Percentiles rank a stretch among this genome's conserved stretches.
These are phyloP conservation scores for Hypoxylon subgilvum DNA, from an alignment of 495 filamentous ascomycete species.

Conservation along the genomic window DNA sequence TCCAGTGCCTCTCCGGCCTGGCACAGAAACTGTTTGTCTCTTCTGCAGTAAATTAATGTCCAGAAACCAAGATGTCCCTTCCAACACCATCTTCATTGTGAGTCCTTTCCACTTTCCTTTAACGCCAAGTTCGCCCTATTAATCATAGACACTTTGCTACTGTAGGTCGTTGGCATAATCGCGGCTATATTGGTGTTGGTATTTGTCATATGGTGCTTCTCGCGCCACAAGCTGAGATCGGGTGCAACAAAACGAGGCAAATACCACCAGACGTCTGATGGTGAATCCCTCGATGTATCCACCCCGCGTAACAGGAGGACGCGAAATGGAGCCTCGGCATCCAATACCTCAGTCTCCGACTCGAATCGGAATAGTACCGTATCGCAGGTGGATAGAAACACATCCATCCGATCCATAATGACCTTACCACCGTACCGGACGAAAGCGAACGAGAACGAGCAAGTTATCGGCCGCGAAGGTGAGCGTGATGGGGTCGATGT, in stretches of 20 bases:
- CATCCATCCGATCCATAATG: slow-evolving; percentile 87
- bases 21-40: neutral
- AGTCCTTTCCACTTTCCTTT: neutral
- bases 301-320: slow-evolving; percentile 13
- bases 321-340: slow-evolving; percentile 8
- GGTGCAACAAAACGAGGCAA: slow-evolving; percentile 25
- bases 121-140: neutral
- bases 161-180: slow-evolving; percentile 34
- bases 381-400: slow-evolving; percentile 72
- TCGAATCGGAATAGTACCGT: slow-evolving; percentile 29
- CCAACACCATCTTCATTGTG: slow-evolving; percentile 32
- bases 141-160: neutral
- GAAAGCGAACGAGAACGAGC: slow-evolving; percentile 74
- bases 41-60: neutral
- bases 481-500: slow-evolving; percentile 91
- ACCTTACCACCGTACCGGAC: slow-evolving; percentile 81
- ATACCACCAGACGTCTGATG: slow-evolving; percentile 22
- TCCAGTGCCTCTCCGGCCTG: slow-evolving; percentile 12
- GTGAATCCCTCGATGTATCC: slow-evolving; percentile 32
- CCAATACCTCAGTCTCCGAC: slow-evolving; percentile 21
- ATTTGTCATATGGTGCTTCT: slow-evolving; percentile 22
- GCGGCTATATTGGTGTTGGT: slow-evolving; percentile 27
- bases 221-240: slow-evolving; percentile 13
- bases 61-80: slow-evolving; percentile 9
- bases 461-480: slow-evolving; percentile 87